Conservation (phyloP, 2,329 filamentous ascomycete species). For the Cordyceps tenuipes region DNA sequence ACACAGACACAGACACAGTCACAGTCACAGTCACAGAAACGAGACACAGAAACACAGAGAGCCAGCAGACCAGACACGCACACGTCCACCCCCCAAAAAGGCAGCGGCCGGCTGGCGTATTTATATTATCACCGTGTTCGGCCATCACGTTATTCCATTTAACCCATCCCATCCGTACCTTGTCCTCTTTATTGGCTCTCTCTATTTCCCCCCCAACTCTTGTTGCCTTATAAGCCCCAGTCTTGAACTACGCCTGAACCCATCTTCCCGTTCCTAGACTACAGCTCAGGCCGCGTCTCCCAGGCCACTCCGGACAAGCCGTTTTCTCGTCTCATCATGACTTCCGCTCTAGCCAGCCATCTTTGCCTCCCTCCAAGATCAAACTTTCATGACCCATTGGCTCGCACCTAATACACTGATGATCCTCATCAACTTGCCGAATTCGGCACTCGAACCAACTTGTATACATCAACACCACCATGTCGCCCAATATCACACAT, state of each 20-base stretch:
- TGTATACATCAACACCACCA: slow-evolving; percentile 1
- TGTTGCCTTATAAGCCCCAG: not conserved
- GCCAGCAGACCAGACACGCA: not conserved
- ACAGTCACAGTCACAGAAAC: too few relatives aligned
- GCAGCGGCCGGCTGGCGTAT: slow-evolving; percentile 1
- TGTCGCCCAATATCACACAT: not conserved
- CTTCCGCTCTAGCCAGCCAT: not conserved
- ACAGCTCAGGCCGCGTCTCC: slow-evolving; percentile 4
- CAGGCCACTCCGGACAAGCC: not conserved
- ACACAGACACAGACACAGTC: not conserved
- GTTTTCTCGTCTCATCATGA: not conserved
- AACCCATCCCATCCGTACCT: not conserved
- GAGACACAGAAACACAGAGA: not conserved
- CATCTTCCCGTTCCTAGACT: not conserved
- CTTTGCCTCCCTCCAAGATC: not conserved
- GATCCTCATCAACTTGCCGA: not conserved
- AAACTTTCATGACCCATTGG: not conserved
- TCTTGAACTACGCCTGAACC: not conserved
- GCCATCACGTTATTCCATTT: not conserved
- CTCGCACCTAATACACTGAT: not conserved
- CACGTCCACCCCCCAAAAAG: not conserved
- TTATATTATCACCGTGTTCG: slow-evolving; percentile 1
- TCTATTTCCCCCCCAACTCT: not conserved
- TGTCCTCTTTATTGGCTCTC: not conserved
- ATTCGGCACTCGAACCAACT: not conserved